These are phyloP conservation scores for Capsella bursapastoris DNA, from an alignment of 345 rosid genomes.

Conservation along the genomic window DNA sequence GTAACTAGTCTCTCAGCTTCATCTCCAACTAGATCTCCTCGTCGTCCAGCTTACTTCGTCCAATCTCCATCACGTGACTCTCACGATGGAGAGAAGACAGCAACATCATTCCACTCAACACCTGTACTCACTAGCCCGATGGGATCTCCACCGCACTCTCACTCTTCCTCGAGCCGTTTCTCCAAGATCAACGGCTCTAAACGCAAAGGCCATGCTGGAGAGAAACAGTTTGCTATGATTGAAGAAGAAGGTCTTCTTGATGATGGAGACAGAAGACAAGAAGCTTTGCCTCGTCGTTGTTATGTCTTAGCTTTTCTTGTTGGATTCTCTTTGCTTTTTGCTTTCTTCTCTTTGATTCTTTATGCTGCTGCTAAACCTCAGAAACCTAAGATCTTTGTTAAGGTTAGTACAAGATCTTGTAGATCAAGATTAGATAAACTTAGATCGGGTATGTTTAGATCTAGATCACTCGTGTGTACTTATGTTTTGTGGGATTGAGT, in stretches of 20 bases:
- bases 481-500: neutral
- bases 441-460: slow-evolving; percentile 1
- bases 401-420: slow-evolving; percentile 49
- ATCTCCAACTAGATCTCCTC: slow-evolving; percentile 90
- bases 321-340: slow-evolving; percentile 75
- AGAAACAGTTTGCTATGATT: slow-evolving; percentile 64
- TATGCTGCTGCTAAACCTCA: slow-evolving; percentile 86
- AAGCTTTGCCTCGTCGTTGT: slow-evolving; percentile 76
- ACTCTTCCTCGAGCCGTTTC: slow-evolving; percentile 84
- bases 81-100: slow-evolving; percentile 96
- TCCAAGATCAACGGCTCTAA: slow-evolving; percentile 72
- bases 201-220: slow-evolving; percentile 50
- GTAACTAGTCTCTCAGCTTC: slow-evolving; percentile 87
- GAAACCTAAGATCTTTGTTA: slow-evolving; percentile 83
- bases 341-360: slow-evolving; percentile 81
- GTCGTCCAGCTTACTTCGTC: slow-evolving; percentile 88
- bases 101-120: slow-evolving; percentile 88
- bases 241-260: slow-evolving; percentile 96
- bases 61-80: slow-evolving; percentile 96
- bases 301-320: slow-evolving; percentile 75
- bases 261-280: slow-evolving; percentile 57
- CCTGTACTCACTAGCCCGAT: slow-evolving; percentile 81
- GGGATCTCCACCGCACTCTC: slow-evolving; percentile 93
- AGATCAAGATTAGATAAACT: neutral
- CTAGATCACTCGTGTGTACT: neutral